Conservation (phyloP, 208 protist genomes). For the Angomonas deanei region DNA sequence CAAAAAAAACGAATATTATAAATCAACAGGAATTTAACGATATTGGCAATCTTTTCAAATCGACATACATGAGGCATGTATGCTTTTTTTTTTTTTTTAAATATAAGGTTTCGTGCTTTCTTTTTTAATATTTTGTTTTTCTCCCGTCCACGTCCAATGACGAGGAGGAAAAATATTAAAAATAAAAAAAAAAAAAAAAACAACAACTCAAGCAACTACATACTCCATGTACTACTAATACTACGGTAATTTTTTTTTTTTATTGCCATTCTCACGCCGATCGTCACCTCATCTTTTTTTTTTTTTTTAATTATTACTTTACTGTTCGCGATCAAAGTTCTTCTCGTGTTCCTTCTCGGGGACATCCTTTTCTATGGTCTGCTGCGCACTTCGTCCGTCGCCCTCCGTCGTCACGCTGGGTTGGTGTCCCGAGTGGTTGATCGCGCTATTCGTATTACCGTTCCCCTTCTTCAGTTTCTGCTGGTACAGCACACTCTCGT, state of each 20-base stretch:
- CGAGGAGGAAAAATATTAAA: no score
- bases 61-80: no score
- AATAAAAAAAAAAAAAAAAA: constrained; percentile 15
- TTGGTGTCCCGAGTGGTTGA: constrained; percentile 7
- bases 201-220: not conserved
- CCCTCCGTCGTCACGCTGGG: constrained; percentile 52
- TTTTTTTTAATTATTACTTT: constrained; percentile 1
- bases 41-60: no score
- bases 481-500: constrained; percentile 75
- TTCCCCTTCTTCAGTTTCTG: constrained; percentile 24
- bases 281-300: not conserved
- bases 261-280: not conserved
- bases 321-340: constrained; percentile 28
- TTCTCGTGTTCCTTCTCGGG: constrained; percentile 25
- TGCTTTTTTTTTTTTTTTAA: not conserved
- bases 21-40: not conserved
- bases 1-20: constrained; percentile 1
- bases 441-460: constrained; percentile 14
- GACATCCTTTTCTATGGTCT: constrained; percentile 64
- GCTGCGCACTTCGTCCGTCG: constrained; percentile 68
- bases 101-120: not conserved
- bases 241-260: constrained; percentile 5
- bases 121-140: not conserved
- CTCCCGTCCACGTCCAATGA: no score
- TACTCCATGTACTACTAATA: not conserved